A percentile compares a stretch with the other conserved stretches of the same genome.
Conservation (phyloP, 257 asterid species). For the Solanum chilense region DNA sequence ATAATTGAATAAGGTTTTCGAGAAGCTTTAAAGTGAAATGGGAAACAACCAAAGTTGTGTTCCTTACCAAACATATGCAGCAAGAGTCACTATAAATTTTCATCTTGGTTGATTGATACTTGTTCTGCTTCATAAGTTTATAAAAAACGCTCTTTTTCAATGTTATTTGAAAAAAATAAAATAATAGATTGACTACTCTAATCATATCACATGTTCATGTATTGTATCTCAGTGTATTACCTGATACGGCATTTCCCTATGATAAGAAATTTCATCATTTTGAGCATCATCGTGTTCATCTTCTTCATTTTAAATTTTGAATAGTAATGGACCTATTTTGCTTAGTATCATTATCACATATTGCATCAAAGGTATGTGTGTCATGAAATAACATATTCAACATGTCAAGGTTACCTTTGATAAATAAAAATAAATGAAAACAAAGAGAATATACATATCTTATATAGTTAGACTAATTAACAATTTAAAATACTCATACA, state of each 20-base stretch:
- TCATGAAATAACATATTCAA: neutral
- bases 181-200: neutral
- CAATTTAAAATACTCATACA: neutral
- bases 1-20: neutral
- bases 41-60: neutral
- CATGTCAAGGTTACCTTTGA: neutral
- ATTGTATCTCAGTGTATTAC: neutral
- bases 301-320: neutral
- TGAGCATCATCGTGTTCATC: neutral
- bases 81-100: neutral
- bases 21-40: neutral
- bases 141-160: neutral
- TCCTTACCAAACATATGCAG: neutral
- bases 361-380: neutral
- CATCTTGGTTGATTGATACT: neutral
- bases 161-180: neutral
- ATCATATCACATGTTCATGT: neutral
- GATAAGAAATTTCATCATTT: neutral
- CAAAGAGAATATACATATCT: neutral
- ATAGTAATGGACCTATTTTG: neutral
- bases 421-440: neutral
- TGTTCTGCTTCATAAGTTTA: neutral
- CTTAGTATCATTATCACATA: neutral
- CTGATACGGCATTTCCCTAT: neutral
- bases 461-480: neutral